These are phyloP conservation scores for Daldinia grandis DNA, from an alignment of 495 filamentous ascomycete genomes.

Conservation along the genomic window DNA sequence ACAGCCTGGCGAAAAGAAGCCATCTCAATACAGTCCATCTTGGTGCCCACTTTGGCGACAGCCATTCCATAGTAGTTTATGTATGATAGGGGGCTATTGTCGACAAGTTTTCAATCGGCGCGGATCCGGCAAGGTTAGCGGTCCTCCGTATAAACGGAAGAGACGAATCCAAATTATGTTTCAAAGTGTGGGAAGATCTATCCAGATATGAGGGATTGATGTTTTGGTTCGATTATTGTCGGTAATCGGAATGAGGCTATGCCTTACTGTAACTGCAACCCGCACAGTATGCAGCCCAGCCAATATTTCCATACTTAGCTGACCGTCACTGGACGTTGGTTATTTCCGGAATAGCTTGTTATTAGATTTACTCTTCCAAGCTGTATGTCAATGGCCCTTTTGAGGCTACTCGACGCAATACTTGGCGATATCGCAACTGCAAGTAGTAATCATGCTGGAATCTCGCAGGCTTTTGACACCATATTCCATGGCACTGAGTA, in stretches of 20 bases:
- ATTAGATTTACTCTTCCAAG: conserved; percentile 15
- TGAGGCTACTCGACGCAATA: conserved; percentile 9
- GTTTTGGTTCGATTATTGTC: conserved; percentile 14
- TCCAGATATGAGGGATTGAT: conserved; percentile 8
- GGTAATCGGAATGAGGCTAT: conserved; percentile 35
- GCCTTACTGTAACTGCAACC: conserved; percentile 29
- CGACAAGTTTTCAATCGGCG: conserved; percentile 12
- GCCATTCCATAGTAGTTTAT: conserved; percentile 45
- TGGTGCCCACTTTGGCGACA: conserved; percentile 19
- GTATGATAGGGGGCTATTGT: conserved; percentile 1
- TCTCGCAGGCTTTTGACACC: not conserved
- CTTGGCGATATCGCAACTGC: not conserved
- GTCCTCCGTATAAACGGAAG: conserved; percentile 14
- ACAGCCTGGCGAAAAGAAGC: conserved; percentile 45
- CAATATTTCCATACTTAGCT: conserved; percentile 28
- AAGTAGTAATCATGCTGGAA: conserved; percentile 4
- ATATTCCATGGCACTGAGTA: not conserved
- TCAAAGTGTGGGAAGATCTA: conserved; percentile 20
- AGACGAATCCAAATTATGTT: conserved; percentile 20
- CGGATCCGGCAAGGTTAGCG: conserved; percentile 16
- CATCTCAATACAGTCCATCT: conserved; percentile 44
- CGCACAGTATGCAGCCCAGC: conserved; percentile 33
- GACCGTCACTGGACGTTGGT: conserved; percentile 7
- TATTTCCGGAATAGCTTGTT: conserved; percentile 34
- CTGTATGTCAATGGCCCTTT: not conserved